These are phyloP conservation scores for Cunninghamia lanceolata DNA, from an alignment of 75 land plant species.

Conservation along the genomic window DNA sequence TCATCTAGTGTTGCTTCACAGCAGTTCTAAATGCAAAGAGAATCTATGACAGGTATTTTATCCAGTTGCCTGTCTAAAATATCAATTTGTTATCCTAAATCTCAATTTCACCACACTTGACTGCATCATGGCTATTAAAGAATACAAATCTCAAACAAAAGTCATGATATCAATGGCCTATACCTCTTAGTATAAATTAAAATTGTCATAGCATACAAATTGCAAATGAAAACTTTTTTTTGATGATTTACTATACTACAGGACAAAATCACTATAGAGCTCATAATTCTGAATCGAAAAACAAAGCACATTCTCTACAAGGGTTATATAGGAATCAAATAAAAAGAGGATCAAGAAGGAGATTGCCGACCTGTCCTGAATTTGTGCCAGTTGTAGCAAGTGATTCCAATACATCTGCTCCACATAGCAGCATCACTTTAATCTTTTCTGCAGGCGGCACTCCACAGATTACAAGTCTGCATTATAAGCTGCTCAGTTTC, in stretches of 20 bases:
- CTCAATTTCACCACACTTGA: not conserved
- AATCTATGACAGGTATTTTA: not conserved
- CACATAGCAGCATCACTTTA: constrained; percentile 30
- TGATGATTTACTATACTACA: not conserved
- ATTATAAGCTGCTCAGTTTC: not conserved
- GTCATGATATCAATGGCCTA: not conserved
- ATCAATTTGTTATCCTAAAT: not conserved
- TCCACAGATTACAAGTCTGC: not conserved
- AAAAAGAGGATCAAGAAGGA: not conserved
- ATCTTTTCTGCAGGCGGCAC: constrained; percentile 22
- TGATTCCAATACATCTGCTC: constrained; percentile 19
- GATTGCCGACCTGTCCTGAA: not conserved
- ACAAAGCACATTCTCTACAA: not conserved
- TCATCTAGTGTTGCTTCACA: not conserved
- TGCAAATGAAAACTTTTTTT: not conserved
- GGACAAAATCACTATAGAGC: not conserved
- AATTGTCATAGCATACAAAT: not conserved
- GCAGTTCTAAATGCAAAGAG: not conserved
- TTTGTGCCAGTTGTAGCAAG: constrained; percentile 13
- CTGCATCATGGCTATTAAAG: not conserved
- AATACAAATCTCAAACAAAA: not conserved
- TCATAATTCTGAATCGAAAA: not conserved
- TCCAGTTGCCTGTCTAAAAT: not conserved
- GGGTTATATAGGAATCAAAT: not conserved
- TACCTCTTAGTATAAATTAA: not conserved